A percentile compares a stretch with the other conserved stretches of the same genome.
Conservation (phyloP, 1,284 basidiomycete species). For the Heterobasidion parviporum region DNA sequence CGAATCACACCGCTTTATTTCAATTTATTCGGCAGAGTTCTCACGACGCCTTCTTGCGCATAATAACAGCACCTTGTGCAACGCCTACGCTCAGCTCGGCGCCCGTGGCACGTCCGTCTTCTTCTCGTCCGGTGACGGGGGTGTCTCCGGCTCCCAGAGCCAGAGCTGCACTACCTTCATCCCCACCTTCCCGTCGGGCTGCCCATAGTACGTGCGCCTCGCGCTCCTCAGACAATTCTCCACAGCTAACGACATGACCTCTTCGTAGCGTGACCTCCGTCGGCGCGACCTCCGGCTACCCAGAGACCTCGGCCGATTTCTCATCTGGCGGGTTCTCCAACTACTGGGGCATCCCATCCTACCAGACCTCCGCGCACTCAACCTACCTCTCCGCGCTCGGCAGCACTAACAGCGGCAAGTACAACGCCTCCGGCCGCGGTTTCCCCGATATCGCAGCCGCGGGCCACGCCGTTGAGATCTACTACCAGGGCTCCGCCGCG, state of each 20-base stretch:
- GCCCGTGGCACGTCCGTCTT: conserved; percentile 52
- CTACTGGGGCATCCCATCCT: conserved; percentile 31
- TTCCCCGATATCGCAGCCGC: conserved; percentile 32
- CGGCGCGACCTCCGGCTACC: conserved; percentile 42
- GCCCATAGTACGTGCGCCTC: conserved; percentile 22
- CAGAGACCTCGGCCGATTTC: conserved; percentile 40
- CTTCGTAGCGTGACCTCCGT: conserved; percentile 59
- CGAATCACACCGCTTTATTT: not conserved
- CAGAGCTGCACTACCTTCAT: conserved; percentile 58
- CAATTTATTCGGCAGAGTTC: not conserved
- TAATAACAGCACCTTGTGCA: conserved; percentile 40
- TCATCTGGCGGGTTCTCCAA: conserved; percentile 42
- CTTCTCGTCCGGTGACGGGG: conserved; percentile 59
- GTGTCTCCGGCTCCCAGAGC: conserved; percentile 39
- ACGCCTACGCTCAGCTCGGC: conserved; percentile 50
- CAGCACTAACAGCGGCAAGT: conserved; percentile 5
- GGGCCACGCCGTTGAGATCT: conserved; percentile 48
- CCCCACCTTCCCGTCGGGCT: conserved; percentile 61
- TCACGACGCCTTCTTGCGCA: not conserved
- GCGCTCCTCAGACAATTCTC: not conserved
- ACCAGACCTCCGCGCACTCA: conserved; percentile 27
- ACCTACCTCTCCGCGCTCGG: conserved; percentile 3
- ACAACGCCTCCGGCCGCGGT: conserved; percentile 14
- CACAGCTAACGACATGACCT: not conserved
- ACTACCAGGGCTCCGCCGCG: conserved; percentile 35